Evolutionary conservation across 805 yeast genomes (phyloP).

Genomic region (Myxozyma monticola): DNA sequence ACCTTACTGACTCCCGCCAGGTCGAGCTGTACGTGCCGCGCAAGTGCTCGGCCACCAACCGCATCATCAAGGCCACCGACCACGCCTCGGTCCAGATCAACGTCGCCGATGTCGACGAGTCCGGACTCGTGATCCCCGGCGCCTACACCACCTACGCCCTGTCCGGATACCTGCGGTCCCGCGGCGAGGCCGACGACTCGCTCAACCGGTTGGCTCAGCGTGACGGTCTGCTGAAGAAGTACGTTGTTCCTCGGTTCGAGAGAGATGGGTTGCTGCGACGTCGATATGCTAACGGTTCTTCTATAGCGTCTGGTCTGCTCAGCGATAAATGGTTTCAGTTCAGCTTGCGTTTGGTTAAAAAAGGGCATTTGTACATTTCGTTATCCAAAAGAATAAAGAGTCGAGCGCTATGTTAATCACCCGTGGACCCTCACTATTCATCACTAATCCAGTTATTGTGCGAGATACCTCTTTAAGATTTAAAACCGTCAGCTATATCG

Average conservation of each 20-base stretch:
- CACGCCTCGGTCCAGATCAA: slow-evolving; percentile 99
- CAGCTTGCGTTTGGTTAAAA: no score
- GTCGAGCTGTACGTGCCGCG: slow-evolving; percentile 99
- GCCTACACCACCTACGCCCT: slow-evolving; percentile 92
- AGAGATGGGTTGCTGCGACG: slow-evolving; percentile 52
- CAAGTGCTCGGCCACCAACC: slow-evolving; percentile 99
- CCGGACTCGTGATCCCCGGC: slow-evolving; percentile 92
- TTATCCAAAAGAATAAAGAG: no score
- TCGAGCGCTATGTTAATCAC: no score
- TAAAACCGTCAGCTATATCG: no score
- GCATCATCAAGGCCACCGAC: slow-evolving; percentile 99
- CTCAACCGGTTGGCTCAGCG: slow-evolving; percentile 98
- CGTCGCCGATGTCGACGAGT: slow-evolving; percentile 97
- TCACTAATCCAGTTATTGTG: no score
- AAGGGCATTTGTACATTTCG: no score
- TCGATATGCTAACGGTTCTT: slow-evolving; percentile 5
- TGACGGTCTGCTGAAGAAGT: slow-evolving; percentile 93
- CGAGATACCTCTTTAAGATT: no score
- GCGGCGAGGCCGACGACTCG: slow-evolving; percentile 99
- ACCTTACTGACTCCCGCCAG: slow-evolving; percentile 58
- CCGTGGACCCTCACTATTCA: no score
- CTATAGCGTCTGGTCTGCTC: slow-evolving; percentile 35
- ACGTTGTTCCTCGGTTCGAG: slow-evolving; percentile 60
- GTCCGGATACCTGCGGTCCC: slow-evolving; percentile 94
- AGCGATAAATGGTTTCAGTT: slow-evolving; percentile 33